phyloP scores from a whole-genome alignment of 805 yeast genomes.

The Candida berthetii region DNA sequence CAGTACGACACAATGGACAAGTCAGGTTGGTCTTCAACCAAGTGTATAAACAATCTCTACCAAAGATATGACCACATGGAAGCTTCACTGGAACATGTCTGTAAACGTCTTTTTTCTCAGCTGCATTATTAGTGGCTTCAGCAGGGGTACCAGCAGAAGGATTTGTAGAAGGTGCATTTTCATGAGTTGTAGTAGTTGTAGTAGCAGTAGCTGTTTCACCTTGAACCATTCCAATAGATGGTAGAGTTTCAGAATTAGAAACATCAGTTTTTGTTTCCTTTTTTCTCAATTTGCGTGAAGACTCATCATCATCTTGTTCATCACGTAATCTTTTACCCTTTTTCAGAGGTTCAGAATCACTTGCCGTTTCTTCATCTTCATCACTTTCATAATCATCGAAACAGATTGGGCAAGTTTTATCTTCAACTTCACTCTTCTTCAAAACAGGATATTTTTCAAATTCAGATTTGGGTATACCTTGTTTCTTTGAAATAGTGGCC shows the following conservation, averaged over 20 bases:
- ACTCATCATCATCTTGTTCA: constrained; percentile 17
- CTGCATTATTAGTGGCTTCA: constrained; percentile 5
- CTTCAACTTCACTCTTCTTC: constrained; percentile 23
- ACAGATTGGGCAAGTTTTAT: constrained; percentile 54
- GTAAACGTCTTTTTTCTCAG: constrained; percentile 19
- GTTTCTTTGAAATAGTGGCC: constrained; percentile 38
- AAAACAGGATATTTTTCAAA: constrained; percentile 45
- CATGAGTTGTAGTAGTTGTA: constrained; percentile 1
- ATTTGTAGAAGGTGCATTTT: neutral
- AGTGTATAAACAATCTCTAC: constrained; percentile 73
- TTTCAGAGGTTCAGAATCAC: neutral
- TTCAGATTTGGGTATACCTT: constrained; percentile 46
- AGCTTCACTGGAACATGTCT: constrained; percentile 63
- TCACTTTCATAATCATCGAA: constrained; percentile 39
- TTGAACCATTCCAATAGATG: too few species aligned
- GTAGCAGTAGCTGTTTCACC: neutral
- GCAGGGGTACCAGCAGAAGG: neutral
- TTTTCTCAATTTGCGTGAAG: constrained; percentile 13
- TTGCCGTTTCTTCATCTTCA: constrained; percentile 4
- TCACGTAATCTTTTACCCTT: constrained; percentile 5
- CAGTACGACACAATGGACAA: constrained; percentile 82
- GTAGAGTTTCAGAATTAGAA: too few species aligned
- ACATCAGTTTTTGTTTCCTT: too few species aligned
- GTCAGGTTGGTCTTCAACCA: constrained; percentile 75
- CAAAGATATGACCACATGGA: constrained; percentile 88